Evolutionary conservation across 2,329 filamentous ascomycete species (phyloP).

Genomic region (Colletotrichum chrysophilum): DNA sequence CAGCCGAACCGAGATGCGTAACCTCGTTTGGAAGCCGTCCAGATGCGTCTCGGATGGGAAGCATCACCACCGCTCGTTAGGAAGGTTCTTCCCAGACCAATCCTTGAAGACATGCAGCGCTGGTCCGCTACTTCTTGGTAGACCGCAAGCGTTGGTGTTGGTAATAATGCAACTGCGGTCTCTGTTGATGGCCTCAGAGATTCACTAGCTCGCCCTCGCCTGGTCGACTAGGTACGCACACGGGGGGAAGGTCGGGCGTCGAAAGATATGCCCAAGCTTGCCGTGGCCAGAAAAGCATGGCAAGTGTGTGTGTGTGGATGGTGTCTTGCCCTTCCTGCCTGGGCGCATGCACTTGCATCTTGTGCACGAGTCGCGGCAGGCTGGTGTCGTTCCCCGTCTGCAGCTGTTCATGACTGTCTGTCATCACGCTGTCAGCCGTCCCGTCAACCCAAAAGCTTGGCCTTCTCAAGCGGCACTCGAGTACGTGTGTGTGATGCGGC

Average conservation of each 20-base stretch:
- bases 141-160: neutral
- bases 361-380: slow-evolving; percentile 10
- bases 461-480: neutral
- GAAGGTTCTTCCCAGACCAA: neutral
- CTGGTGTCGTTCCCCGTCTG: neutral
- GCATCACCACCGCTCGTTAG: neutral
- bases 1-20: neutral
- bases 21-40: neutral
- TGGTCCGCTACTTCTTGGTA: neutral
- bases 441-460: neutral
- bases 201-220: neutral
- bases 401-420: neutral
- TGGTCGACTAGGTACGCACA: neutral
- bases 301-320: neutral
- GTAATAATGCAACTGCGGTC: neutral
- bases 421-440: neutral
- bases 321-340: neutral
- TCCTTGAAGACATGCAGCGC: neutral
- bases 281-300: neutral
- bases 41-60: neutral
- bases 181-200: neutral
- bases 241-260: neutral
- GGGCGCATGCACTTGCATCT: slow-evolving; percentile 8
- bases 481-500: neutral
- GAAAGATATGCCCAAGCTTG: neutral